Base-by-base conservation (phyloP, 2,329 filamentous ascomycete genomes). In the Colletotrichum truncatum region DNA sequence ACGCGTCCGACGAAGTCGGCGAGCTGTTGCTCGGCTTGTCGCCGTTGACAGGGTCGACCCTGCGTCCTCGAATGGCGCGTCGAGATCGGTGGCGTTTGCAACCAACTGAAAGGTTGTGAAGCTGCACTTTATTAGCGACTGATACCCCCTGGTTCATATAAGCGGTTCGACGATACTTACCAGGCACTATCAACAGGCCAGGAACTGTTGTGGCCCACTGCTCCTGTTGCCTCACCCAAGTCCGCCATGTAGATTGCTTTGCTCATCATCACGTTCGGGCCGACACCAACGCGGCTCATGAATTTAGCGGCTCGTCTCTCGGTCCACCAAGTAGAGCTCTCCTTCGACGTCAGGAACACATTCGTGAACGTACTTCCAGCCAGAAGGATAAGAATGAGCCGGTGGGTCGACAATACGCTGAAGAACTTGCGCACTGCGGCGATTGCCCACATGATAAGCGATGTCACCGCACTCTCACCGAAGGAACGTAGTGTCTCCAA, bases 211-310 rank as follows among this genome's bases (percentile, higher is more conserved):
- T 74, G 70, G 3, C 76, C 74, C 6, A 73, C 70, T 3, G 76
- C 75, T 10, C 80, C 81, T 12, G 82, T 77, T 14, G 87, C 88
- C 67, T 91, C 87, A 64, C 94, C 90, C 52, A 98, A 82, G 75
- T 98, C 95, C 54, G 84, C 85, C 60, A 98, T 79, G 74, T 96
- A 97, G 25, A 99, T 88, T 8, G 93, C 89, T 76, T 91, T 93
- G 78, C 91, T 92, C 92, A 98, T 95, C 67, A 91, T 86, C 18
- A 85, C 78, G 70, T 97, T 91, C 7, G 94, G 93, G 3, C 87
- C 86, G 7, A 98, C 89, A 9, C 95, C 95, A 12, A 98, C 80
- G 11, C 90, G 85, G 32, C 83, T 82, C 93, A 99, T 96, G 76
- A 95, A 97, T 39, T 85, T 89, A 14, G 86, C 87, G 1, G 94